Percentiles rank a stretch among this genome's conserved stretches.
Evolutionary conservation across 305 asterid genomes (phyloP).

Genomic region (Fraxinus sp.): DNA sequence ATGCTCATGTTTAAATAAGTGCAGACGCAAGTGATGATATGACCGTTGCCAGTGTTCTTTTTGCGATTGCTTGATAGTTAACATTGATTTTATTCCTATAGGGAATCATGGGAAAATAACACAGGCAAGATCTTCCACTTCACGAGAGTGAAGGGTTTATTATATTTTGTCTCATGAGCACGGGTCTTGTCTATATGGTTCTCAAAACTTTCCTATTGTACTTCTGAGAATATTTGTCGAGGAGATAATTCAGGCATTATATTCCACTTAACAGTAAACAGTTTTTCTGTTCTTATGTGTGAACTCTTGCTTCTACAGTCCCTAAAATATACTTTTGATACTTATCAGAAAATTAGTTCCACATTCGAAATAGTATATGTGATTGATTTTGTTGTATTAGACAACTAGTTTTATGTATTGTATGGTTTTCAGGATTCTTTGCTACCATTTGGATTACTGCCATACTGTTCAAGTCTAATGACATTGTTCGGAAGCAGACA

Average conservation of each 20-base stretch:
- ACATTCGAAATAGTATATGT: background rate
- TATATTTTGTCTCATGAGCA: background rate
- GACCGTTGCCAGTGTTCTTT: background rate
- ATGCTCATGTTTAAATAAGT: slow-evolving; percentile 4
- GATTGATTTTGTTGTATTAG: background rate
- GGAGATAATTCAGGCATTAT: background rate
- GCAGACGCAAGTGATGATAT: background rate
- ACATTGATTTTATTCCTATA: background rate
- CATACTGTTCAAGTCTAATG: slow-evolving; percentile 82
- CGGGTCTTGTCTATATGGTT: background rate
- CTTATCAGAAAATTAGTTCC: background rate
- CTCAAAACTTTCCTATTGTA: background rate
- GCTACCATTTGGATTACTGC: slow-evolving; percentile 71
- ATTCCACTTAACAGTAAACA: background rate
- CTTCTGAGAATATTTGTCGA: background rate
- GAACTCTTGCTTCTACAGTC: background rate
- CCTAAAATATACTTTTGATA: background rate
- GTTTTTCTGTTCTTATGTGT: background rate
- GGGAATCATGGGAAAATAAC: background rate
- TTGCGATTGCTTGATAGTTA: background rate
- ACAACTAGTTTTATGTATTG: background rate
- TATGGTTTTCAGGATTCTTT: slow-evolving; percentile 40
- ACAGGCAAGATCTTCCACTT: background rate
- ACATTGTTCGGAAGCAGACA: slow-evolving; percentile 81
- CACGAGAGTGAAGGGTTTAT: background rate